Evolutionary conservation across 73 alveolate genomes (phyloP).

Genomic region (Tetrahymena malaccensis): DNA sequence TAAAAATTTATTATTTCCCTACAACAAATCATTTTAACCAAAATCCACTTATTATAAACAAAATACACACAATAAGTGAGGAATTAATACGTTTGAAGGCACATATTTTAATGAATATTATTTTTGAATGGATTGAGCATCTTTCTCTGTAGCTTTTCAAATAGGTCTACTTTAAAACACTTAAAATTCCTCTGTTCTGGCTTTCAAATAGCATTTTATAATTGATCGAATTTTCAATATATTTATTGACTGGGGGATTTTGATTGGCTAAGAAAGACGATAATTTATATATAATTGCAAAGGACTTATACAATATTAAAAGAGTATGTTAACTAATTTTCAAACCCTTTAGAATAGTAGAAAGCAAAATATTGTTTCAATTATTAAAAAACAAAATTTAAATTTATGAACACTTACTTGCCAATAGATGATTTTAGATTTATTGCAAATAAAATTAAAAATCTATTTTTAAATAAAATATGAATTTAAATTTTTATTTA

Average conservation of each 20-base stretch:
- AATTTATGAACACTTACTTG: neutral
- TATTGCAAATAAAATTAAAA: neutral
- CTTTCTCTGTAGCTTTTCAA: no score
- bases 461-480: neutral
- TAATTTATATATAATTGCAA: neutral
- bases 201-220: neutral
- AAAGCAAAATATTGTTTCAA: no score
- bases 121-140: no score
- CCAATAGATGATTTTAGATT: neutral
- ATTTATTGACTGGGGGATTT: neutral
- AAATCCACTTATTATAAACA: no score
- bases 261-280: neutral
- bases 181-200: no score
- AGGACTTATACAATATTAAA: neutral
- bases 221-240: neutral
- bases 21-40: neutral
- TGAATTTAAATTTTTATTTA: neutral
- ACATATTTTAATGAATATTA: no score
- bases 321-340: no score
- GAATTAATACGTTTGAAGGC: no score
- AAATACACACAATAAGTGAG: neutral
- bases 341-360: neutral
- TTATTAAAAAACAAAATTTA: no score
- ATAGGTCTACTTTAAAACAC: no score
- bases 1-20: no score